Base-by-base conservation (phyloP, 2,329 filamentous ascomycete species). In the Penicillium sp. region DNA sequence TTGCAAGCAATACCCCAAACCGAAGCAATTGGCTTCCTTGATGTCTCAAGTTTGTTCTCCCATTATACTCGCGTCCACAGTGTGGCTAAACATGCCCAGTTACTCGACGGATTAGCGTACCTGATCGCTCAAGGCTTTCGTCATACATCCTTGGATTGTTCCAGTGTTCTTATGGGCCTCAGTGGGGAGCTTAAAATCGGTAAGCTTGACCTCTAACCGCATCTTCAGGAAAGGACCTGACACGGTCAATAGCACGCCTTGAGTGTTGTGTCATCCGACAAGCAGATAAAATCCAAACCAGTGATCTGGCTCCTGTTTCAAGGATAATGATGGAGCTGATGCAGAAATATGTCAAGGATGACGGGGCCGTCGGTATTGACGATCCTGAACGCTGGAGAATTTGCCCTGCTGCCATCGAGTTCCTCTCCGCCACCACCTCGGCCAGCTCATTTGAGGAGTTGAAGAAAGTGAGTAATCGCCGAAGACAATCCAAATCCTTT, bases 281-380 rank as follows among this genome's bases (percentile, higher is more conserved):
- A 60, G 54, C 55, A 21, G 48, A 55, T 21, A 68, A 67, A 39
- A 60, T 61, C 22, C 16, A 43, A 43, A 14, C 9, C 39, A 22
- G 9, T 5, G 39, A 43, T 10, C 19, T 43, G 14, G 39, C 39
- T 43, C 39, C 39, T 21, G 10, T 43, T 22, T 43, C 39, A 43
- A 43, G 10, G 19, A 43, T 43, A 43, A 43, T 43, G 39, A 71
- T 64, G 62, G 59, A 67, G 54, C 59, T 71, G 33, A 71, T 73
- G 64, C 60, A 72, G 55, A 70, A 71, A 59, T 71, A 71, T 49
- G 33, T 60, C 39, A 72, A 72, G 60, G 64, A 68, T 41, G 64
- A 72, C 59, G 60, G 66, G 50, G 65, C 62, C 53, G 61, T 73
- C 58, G 65, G 70, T 16, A 63, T 73, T n/a, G 64, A 72, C 37